These are phyloP conservation scores for Cercospora canescens DNA, from an alignment of 2,329 filamentous ascomycete species.

Conservation along the genomic window DNA sequence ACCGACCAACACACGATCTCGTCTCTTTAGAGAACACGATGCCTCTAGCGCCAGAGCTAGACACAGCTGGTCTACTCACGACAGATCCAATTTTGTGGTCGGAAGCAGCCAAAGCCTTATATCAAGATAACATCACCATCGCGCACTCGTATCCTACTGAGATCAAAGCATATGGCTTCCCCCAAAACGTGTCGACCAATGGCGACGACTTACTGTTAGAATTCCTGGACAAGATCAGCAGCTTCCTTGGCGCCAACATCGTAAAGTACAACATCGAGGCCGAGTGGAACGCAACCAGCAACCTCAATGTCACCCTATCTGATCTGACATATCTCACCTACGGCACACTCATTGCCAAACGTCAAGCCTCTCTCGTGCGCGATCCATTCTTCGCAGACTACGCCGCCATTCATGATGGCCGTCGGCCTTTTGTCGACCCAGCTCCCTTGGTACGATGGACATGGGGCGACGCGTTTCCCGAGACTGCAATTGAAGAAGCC, in stretches of 20 bases:
- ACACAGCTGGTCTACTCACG: constrained; percentile 50
- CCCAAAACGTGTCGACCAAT: constrained; percentile 38
- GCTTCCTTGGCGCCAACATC: constrained; percentile 44
- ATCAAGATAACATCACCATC: constrained; percentile 46
- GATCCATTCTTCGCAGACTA: constrained; percentile 54
- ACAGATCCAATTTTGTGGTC: constrained; percentile 48
- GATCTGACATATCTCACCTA: constrained; percentile 48
- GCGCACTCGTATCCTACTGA: constrained; percentile 43
- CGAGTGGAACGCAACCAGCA: constrained; percentile 38
- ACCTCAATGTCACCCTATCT: constrained; percentile 34
- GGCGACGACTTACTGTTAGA: constrained; percentile 42
- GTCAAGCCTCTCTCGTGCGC: constrained; percentile 48
- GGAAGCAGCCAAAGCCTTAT: constrained; percentile 47
- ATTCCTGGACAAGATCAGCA: constrained; percentile 46
- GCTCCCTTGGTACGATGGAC: constrained; percentile 50
- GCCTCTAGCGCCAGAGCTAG: constrained; percentile 49
- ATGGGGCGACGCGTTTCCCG: constrained; percentile 45
- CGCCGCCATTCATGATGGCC: constrained; percentile 46
- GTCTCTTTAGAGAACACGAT: constrained; percentile 51
- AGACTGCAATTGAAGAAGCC: constrained; percentile 43
- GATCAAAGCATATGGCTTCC: constrained; percentile 47
- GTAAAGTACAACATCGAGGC: constrained; percentile 40
- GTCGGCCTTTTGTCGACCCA: constrained; percentile 52
- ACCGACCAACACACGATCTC: constrained; percentile 50
- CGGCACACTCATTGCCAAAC: constrained; percentile 48